Percentiles rank a stretch among this genome's conserved stretches.
Conservation (phyloP, 495 filamentous ascomycete species). For the Aspergillus leporis region DNA sequence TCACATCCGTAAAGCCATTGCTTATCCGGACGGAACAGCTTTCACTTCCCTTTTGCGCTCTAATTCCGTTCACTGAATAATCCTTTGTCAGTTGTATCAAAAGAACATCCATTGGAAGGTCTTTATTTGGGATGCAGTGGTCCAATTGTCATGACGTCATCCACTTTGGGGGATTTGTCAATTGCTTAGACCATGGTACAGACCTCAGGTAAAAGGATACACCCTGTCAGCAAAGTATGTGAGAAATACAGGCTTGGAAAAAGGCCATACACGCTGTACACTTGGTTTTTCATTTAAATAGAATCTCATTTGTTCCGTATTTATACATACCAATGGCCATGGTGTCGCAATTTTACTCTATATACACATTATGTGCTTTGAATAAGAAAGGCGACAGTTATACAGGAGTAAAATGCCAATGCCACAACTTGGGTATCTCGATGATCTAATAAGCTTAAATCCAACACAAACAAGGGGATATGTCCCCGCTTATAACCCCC, state of each 20-base stretch:
- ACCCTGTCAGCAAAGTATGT: no score
- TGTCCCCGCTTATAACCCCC: slow-evolving; percentile 31
- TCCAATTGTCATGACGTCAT: slow-evolving; percentile 11
- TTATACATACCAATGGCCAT: not conserved
- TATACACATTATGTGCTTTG: no score
- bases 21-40: not conserved
- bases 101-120: not conserved
- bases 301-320: not conserved
- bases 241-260: no score
- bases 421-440: slow-evolving; percentile 13
- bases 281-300: no score
- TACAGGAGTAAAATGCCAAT: not conserved
- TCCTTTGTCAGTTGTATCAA: not conserved
- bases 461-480: not conserved
- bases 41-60: not conserved
- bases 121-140: not conserved
- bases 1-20: not conserved
- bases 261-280: no score
- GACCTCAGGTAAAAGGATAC: no score
- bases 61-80: not conserved
- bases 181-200: no score
- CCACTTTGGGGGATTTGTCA: not conserved
- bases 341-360: not conserved
- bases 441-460: slow-evolving; percentile 10
- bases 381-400: no score